Evolutionary conservation across 768 basidiomycete species (phyloP).

Genomic region (Collybia sordida): DNA sequence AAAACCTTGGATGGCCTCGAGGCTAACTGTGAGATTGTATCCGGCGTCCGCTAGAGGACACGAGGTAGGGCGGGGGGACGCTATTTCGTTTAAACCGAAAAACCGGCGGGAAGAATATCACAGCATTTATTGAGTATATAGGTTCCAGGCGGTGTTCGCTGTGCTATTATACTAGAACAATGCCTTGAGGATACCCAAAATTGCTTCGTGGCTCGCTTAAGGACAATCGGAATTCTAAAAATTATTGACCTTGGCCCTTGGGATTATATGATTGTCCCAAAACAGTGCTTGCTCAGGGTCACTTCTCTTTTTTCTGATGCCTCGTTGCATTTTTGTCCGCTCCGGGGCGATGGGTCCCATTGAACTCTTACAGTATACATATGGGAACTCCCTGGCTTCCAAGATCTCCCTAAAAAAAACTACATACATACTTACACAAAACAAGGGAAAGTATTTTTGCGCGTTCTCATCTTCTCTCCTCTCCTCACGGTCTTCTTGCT

Average conservation of each 20-base stretch:
- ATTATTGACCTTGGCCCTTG: background rate
- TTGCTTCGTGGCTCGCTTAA: constrained; percentile 18
- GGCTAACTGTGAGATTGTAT: background rate
- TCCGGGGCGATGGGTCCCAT: constrained; percentile 7
- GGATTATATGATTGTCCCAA: constrained; percentile 18
- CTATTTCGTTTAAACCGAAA: background rate
- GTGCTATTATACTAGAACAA: background rate
- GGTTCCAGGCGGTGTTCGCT: background rate
- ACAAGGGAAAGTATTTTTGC: constrained; percentile 6
- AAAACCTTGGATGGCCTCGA: background rate
- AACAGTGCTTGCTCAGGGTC: constrained; percentile 20
- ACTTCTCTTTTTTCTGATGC: constrained; percentile 19
- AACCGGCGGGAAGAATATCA: background rate
- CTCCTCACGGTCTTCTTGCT: constrained; percentile 1
- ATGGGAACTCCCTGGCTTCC: constrained; percentile 8
- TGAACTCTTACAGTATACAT: constrained; percentile 13
- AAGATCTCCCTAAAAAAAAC: constrained; percentile 10
- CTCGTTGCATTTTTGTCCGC: constrained; percentile 14
- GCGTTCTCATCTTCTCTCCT: constrained; percentile 4
- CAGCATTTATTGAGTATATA: background rate
- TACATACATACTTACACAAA: background rate
- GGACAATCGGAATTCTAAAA: background rate
- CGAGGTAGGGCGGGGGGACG: background rate
- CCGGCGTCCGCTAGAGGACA: background rate
- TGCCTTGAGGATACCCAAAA: constrained; percentile 3